A percentile compares a stretch with the other conserved stretches of the same genome.
phyloP scores from a whole-genome alignment of 2,329 filamentous ascomycete species.

The Aspergillus flavus region DNA sequence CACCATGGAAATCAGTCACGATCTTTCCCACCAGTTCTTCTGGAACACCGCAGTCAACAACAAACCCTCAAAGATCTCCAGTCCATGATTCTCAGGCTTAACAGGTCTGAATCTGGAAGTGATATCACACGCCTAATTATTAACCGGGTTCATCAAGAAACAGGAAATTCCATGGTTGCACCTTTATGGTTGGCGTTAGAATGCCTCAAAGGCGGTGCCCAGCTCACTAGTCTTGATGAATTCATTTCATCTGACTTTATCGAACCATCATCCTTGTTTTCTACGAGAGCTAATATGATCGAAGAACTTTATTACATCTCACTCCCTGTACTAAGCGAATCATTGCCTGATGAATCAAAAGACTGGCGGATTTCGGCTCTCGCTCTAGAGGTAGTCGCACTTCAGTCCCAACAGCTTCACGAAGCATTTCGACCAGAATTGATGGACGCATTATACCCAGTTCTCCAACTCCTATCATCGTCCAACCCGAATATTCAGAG shows the following conservation, averaged over 20 bases:
- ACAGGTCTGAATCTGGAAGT: constrained; percentile 43
- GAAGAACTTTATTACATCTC: constrained; percentile 49
- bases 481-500: constrained; percentile 67
- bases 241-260: constrained; percentile 62
- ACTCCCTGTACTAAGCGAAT: constrained; percentile 43
- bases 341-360: constrained; percentile 37
- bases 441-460: constrained; percentile 86
- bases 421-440: constrained; percentile 78
- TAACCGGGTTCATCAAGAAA: constrained; percentile 61
- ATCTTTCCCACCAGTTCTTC: constrained; percentile 63
- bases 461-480: constrained; percentile 86
- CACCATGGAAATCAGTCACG: constrained; percentile 24
- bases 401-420: constrained; percentile 70
- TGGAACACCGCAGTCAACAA: constrained; percentile 68
- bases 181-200: constrained; percentile 81
- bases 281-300: constrained; percentile 39
- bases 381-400: constrained; percentile 76
- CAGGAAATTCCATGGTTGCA: constrained; percentile 64
- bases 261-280: constrained; percentile 29
- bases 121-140: constrained; percentile 68
- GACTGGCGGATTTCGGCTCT: constrained; percentile 79
- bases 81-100: constrained; percentile 60
- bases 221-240: constrained; percentile 60
- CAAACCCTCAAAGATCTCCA: constrained; percentile 65
- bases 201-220: constrained; percentile 63